Evolutionary conservation across 2,329 filamentous ascomycete genomes (phyloP).

Genomic region (Akanthomyces lecanii): DNA sequence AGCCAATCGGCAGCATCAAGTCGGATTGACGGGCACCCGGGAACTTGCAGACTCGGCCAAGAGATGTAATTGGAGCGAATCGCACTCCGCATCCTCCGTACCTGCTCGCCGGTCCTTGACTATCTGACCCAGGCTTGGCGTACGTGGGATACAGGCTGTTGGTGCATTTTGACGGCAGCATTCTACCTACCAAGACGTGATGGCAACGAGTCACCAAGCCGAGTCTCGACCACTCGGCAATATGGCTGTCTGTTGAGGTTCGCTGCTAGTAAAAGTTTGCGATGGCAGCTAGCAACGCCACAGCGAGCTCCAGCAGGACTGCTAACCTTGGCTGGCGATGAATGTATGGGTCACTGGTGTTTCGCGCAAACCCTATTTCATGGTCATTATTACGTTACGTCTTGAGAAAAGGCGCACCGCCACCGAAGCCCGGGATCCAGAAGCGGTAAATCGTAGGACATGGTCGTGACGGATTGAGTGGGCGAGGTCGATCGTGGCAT

Average conservation of each 20-base stretch:
- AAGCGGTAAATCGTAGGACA: not conserved
- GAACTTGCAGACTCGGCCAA: not conserved
- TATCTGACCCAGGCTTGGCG: not conserved
- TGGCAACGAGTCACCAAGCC: not conserved
- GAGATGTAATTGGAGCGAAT: not conserved
- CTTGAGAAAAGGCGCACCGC: not conserved
- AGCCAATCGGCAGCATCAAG: not conserved
- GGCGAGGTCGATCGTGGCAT: slow-evolving; percentile 2
- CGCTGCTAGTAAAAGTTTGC: not conserved
- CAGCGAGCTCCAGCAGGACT: not conserved
- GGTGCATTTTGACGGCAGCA: not conserved
- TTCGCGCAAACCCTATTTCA: slow-evolving; percentile 14
- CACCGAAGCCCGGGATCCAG: not conserved
- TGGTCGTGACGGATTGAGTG: not conserved
- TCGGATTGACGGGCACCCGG: not conserved
- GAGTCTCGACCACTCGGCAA: not conserved
- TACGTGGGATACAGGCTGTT: not conserved
- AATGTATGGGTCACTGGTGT: slow-evolving; percentile 12
- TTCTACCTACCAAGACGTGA: not conserved
- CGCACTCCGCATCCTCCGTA: too few species aligned
- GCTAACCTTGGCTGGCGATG: not conserved
- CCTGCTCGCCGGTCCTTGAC: not conserved
- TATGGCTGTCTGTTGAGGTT: not conserved
- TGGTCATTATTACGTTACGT: slow-evolving; percentile 5
- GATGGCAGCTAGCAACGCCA: not conserved